Percentiles rank a stretch among this genome's conserved stretches.
These are phyloP conservation scores for Spinacia oleracea DNA, from an alignment of 179 eudicot species.

Conservation along the genomic window DNA sequence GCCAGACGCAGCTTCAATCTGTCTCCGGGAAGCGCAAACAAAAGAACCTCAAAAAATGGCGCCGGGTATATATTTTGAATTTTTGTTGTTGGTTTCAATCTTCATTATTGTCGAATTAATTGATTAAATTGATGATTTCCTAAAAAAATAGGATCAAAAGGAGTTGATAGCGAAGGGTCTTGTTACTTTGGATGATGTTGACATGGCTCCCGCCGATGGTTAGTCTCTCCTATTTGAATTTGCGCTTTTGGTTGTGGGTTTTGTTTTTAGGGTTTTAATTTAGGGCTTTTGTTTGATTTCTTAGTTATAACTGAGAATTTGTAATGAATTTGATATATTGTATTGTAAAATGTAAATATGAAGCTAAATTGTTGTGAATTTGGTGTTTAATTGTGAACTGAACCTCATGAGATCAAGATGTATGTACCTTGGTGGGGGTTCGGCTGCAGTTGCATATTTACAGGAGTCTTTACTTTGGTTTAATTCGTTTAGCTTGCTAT, in stretches of 20 bases:
- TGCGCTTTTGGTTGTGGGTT: background rate
- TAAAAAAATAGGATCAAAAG: conserved; percentile 66
- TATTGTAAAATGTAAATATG: background rate
- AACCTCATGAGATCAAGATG: background rate
- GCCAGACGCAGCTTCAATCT: conserved; percentile 46
- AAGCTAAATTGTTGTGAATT: background rate
- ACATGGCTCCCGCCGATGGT: conserved; percentile 82
- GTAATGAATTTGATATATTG: background rate
- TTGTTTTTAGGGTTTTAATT: background rate
- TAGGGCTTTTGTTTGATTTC: background rate
- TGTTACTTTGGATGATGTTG: conserved; percentile 71
- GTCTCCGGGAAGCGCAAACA: conserved; percentile 95
- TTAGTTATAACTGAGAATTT: background rate
- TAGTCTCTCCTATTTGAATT: background rate
- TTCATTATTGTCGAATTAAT: background rate
- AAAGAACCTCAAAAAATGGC: conserved; percentile 89
- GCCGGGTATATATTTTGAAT: conserved; percentile 45
- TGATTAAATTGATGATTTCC: background rate
- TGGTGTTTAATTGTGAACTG: background rate
- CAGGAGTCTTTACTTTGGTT: background rate
- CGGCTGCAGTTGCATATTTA: no score
- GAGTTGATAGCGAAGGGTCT: conserved; percentile 77
- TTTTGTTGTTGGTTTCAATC: background rate
- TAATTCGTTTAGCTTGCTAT: background rate
- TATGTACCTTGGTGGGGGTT: no score